Evolutionary conservation across 2,329 filamentous ascomycete genomes (phyloP), one percentile per base, ranked within the genome.

Genomic region (Diplocarpon mali): DNA sequence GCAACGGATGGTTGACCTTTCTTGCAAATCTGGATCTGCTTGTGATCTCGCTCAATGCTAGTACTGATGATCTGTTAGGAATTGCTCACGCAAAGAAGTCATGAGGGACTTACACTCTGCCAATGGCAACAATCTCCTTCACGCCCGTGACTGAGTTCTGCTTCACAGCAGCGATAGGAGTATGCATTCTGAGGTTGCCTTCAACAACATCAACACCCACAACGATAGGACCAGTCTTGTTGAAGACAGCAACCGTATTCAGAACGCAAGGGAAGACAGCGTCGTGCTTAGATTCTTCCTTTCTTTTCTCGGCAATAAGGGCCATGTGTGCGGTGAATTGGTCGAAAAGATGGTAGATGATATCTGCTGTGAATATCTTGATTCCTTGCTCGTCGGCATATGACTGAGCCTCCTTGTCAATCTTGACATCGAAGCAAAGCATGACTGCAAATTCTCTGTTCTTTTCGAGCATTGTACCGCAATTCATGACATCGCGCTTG

Each of bases 371-470:
- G 71, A 98, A 98, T 58, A 98, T 85, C 72, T 94, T 96, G 69
- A 98, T 85, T 41, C 88, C 88, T 51, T 94, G 80, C 46, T 96
- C 88, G 14, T 95, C 87, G 10, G 92, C 92, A 58, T 96, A 94
- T 9, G 77, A 74, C 54, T 83, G 80, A 0, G 92, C 92, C 62
- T 98, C 92, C 66, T 95, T 96, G 69, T 98, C 92, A 13, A 98
- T 86, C 71, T 95, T 96, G 68, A 98, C 92, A 64, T 98, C 93
- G 74, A 98, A 98, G 65, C 92, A 96, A 40, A 98, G 80, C 92
- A 98, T 98, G 63, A 96, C 86, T n/a, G 92, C 92, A 57, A 82
- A 93, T 62, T 98, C 89, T 54, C 87, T 87, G 13, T 82, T 76
- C 70, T 95, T 96, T 67, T 98, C 92, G 60, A 96, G 65, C 92